These are phyloP conservation scores for Paraconiothyrium sp. DNA, from an alignment of 2,329 filamentous ascomycete genomes.

Conservation along the genomic window DNA sequence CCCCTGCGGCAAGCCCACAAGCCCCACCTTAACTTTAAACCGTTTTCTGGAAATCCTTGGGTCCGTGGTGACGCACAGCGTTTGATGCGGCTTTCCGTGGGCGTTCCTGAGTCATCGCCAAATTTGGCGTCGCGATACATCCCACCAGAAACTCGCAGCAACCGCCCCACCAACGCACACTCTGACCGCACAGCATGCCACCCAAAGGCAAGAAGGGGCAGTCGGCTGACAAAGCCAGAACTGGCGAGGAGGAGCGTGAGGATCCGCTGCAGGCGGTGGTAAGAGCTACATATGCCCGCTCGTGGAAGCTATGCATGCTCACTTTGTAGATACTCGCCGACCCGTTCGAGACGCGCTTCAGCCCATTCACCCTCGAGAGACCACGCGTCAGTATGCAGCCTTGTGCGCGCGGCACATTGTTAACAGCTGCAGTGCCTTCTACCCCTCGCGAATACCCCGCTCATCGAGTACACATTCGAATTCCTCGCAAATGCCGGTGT, in stretches of 20 bases:
- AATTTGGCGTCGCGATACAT: constrained; percentile 14
- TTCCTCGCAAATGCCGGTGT: constrained; percentile 95
- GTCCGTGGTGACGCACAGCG: constrained; percentile 30
- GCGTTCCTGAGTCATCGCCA: constrained; percentile 21
- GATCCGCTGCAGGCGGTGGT: constrained; percentile 71
- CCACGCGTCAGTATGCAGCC: constrained; percentile 73
- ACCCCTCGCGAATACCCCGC: constrained; percentile 88
- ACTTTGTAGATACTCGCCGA: constrained; percentile 80
- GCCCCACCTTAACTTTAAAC: constrained; percentile 30
- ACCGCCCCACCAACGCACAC: constrained; percentile 22
- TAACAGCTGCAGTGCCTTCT: constrained; percentile 77
- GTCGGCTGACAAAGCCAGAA: constrained; percentile 46
- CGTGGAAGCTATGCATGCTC: constrained; percentile 23
- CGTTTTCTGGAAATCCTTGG: constrained; percentile 17
- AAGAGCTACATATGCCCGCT: constrained; percentile 40
- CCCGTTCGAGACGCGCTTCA: constrained; percentile 92
- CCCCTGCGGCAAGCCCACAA: constrained; percentile 33
- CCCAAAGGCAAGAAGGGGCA: constrained; percentile 59
- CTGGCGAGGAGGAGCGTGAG: constrained; percentile 66
- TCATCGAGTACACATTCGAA: constrained; percentile 98
- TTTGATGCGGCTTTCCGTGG: constrained; percentile 24
- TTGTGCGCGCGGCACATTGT: constrained; percentile 15
- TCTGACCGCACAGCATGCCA: constrained; percentile 50
- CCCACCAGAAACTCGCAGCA: constrained; percentile 22
- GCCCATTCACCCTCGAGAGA: constrained; percentile 85